Evolutionary conservation across 129 eudicot genomes (phyloP), one percentile per base, ranked within the genome.

Genomic region (Gnaphalium uliginosum): DNA sequence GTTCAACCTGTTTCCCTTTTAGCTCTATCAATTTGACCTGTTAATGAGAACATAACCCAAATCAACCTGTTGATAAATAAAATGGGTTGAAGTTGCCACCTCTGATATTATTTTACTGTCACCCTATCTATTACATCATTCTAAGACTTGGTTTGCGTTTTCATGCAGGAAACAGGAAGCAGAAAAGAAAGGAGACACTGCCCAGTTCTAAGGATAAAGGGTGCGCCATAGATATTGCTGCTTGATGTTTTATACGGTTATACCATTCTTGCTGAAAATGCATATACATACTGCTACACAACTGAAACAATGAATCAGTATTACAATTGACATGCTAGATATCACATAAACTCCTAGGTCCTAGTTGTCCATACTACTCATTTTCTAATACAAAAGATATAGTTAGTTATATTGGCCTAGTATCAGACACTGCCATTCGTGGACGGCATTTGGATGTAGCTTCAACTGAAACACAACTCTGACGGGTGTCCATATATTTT

Each of bases 161-260:
- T 27, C 27, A 41, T 56, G 79, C 81, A 79, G 87, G 62, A 39
- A 79, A 41, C 72, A 74, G 59, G 74, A 74, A 39, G 65, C 74
- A 18, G 62, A 75, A 71, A 9, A 73, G 32, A 62, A 57, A 27
- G 72, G 87, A 79, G 75, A 51, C 71, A 10, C 46, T 26, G 58
- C 29, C 25, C 60, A 41, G 26, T 73, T 68, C 22, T 32, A 27
- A 10, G n/a, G 79, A 73, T 68, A 57, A 32, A 56, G 70, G 41
- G 32, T 57, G 72, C 57, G 66, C 66, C 63, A 30, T 62, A 71
- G 72, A 35, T 50, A 60, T 78, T 10, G 66, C 41, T 26, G 59
- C 23, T 54, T 75, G 62, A 65, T 35, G 53, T 66, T 51, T 41
- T 60, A 23, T 63, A 68, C 19, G 66, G 48, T 58, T 77, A 51